These are phyloP conservation scores for Clavispora vitiphila DNA, from an alignment of 805 yeast species.

Conservation along the genomic window DNA sequence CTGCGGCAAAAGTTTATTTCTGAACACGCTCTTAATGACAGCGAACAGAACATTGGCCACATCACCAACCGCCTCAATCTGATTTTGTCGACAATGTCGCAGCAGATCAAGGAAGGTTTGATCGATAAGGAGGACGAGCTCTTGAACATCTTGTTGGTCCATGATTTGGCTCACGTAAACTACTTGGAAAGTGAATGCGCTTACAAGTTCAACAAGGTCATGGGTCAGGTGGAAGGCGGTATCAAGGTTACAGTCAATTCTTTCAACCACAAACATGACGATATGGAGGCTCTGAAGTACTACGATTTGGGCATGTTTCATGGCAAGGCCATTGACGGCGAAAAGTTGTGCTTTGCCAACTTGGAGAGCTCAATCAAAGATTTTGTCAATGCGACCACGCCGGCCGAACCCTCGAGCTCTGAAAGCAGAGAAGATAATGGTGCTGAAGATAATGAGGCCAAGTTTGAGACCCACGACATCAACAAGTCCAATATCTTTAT, in stretches of 20 bases:
- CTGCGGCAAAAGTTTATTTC: conserved; percentile 34
- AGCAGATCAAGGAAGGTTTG: conserved; percentile 46
- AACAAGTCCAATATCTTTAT: conserved; percentile 60
- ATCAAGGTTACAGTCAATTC: conserved; percentile 58
- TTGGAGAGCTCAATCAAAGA: conserved; percentile 67
- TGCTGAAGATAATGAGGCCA: conserved; percentile 18
- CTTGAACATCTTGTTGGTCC: conserved; percentile 45
- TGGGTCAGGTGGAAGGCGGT: conserved; percentile 76
- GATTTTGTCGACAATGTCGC: conserved; percentile 34
- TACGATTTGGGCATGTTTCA: conserved; percentile 63
- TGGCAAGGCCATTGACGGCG: conserved; percentile 80
- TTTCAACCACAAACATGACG: conserved; percentile 30
- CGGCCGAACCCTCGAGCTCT: conserved; percentile 1
- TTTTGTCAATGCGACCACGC: conserved; percentile 25
- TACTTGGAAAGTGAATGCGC: conserved; percentile 45
- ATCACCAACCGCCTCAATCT: conserved; percentile 27
- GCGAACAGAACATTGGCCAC: conserved; percentile 24
- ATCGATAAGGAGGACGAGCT: conserved; percentile 50
- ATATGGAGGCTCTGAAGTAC: conserved; percentile 4
- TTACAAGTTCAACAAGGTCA: conserved; percentile 54
- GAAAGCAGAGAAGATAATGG: conserved; percentile 15
- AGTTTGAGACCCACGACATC: conserved; percentile 15
- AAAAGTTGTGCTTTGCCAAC: conserved; percentile 82
- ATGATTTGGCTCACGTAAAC: conserved; percentile 55
- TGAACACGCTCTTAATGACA: conserved; percentile 16